Evolutionary conservation across 139 green algal genomes (phyloP), one percentile per base, ranked within the genome.

Genomic region (Picocystis salinarum): DNA sequence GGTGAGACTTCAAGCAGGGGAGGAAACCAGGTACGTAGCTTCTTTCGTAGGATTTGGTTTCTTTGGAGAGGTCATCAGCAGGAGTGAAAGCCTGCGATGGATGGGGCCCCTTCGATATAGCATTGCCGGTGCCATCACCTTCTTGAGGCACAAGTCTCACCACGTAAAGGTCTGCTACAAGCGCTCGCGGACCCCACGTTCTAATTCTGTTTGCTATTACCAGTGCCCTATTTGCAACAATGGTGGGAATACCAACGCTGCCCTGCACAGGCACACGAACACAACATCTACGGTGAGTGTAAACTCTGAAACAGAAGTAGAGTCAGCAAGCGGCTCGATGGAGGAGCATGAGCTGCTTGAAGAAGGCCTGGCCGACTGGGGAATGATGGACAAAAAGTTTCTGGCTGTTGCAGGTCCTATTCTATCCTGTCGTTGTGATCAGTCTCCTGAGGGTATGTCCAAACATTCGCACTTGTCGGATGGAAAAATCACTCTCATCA

Each of bases 11-110:
- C n/a, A n/a, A n/a, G n/a, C n/a, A n/a, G n/a, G n/a, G n/a, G n/a
- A n/a, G n/a, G n/a, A n/a, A n/a, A n/a, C n/a, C n/a, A n/a, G n/a
- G n/a, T n/a, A n/a, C n/a, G n/a, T n/a, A n/a, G n/a, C n/a, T n/a
- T n/a, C n/a, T n/a, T n/a, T n/a, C n/a, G n/a, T 20, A 15, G 56
- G 52, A 12, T 81, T 81, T 33, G 78, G 78, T 11, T 92, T 89
- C 67, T 68, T 92, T 49, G 80, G 74, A 3, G 77, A 90, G 42
- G 70, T 92, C 4, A 75, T 85, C 59, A 19, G 34, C 4, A 17
- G 45, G 3, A 77, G 61, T 28, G 77, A 91, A 55, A 29, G 23
- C 18, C 52, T 75, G 45, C 56, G 79, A 2, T 77, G 44, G 46
- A 46, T 90, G 57, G 78, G 78, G 0, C 77, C 78, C 1, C 6